Percentiles rank a stretch among this genome's conserved stretches.
These are phyloP conservation scores for Paramarasmius palmivorus DNA, from an alignment of 1,284 basidiomycete species.

Conservation along the genomic window DNA sequence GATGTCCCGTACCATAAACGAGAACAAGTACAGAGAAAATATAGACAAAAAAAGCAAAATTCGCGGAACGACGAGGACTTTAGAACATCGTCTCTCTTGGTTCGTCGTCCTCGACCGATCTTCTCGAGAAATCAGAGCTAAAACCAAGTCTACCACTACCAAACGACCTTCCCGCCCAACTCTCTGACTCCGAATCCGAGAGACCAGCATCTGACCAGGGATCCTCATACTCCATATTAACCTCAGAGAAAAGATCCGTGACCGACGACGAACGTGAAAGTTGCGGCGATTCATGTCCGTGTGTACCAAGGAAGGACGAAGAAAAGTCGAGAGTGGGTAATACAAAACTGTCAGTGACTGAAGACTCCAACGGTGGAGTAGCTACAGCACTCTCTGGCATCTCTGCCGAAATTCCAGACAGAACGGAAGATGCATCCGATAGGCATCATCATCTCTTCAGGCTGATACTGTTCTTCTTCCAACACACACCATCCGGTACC, in stretches of 20 bases:
- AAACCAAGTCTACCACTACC: neutral
- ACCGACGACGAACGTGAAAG: neutral
- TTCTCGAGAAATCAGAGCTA: neutral
- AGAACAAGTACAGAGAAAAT: neutral
- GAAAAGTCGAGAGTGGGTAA: conserved; percentile 1
- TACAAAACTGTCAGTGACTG: neutral
- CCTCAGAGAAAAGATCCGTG: neutral
- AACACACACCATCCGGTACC: conserved; percentile 72
- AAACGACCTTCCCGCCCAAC: neutral
- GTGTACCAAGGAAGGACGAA: neutral
- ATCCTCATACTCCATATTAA: neutral
- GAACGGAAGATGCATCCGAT: conserved; percentile 30
- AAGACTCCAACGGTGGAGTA: neutral
- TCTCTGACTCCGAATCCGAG: neutral
- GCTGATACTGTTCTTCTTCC: conserved; percentile 45
- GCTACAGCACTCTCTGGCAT: neutral
- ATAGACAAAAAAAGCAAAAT: neutral
- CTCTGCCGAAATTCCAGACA: conserved; percentile 27
- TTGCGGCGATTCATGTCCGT: neutral
- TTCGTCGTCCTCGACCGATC: neutral
- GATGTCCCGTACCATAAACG: neutral
- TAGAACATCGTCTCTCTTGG: neutral
- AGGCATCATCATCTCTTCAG: conserved; percentile 33
- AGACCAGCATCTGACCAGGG: neutral
- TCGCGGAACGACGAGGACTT: neutral